Conservation (phyloP, 2,329 filamentous ascomycete genomes). For the Anisogramma anomala region DNA sequence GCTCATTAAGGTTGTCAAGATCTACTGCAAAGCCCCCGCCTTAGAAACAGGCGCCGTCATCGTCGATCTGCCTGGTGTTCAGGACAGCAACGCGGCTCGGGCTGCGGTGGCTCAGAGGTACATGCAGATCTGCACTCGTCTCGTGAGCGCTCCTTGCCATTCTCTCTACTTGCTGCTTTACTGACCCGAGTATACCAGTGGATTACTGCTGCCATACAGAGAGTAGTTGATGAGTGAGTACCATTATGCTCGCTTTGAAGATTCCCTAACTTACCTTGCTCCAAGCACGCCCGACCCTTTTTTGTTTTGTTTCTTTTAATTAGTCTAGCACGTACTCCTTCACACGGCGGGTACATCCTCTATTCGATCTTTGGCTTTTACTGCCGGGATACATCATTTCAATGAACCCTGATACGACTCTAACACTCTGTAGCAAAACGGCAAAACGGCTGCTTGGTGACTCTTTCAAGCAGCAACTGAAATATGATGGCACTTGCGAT, state of each 20-base stretch:
- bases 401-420: too few relatives aligned
- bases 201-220: slow-evolving; percentile 51
- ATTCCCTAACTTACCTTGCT: too few relatives aligned
- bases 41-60: slow-evolving; percentile 26
- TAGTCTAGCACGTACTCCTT: too few relatives aligned
- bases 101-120: slow-evolving; percentile 46
- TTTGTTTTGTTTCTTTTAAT: too few relatives aligned
- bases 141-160: slow-evolving; percentile 18
- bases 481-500: slow-evolving; percentile 43
- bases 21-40: slow-evolving; percentile 24
- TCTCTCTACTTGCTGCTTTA: too few relatives aligned
- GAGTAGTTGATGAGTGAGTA: slow-evolving; percentile 51
- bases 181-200: slow-evolving; percentile 22
- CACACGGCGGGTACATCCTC: too few relatives aligned
- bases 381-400: too few relatives aligned
- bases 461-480: slow-evolving; percentile 46
- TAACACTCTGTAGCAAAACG: too few relatives aligned
- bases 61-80: slow-evolving; percentile 44
- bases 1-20: slow-evolving; percentile 38
- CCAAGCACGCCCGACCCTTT: too few relatives aligned
- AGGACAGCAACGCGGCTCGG: slow-evolving; percentile 49
- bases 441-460: slow-evolving; percentile 45
- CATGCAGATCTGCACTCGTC: slow-evolving; percentile 45
- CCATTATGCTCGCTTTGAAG: too few relatives aligned
- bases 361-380: too few relatives aligned